These are phyloP conservation scores for Jimgerdemannia lactiflua DNA, from an alignment of 192 early-diverging fungal genomes.

Conservation along the genomic window DNA sequence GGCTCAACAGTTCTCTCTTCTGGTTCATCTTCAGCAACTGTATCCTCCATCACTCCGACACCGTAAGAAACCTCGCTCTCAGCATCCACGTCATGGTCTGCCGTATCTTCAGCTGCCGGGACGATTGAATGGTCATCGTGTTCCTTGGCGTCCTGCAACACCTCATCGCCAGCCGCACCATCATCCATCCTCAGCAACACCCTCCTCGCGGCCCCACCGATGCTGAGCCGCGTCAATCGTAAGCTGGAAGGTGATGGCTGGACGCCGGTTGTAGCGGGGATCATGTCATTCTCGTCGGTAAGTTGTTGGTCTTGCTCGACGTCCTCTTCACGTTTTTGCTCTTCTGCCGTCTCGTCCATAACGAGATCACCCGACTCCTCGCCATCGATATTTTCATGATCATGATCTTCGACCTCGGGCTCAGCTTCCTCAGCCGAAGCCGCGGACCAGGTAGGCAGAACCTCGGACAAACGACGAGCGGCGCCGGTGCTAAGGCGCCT, in stretches of 20 bases:
- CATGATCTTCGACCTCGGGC: neutral
- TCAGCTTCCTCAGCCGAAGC: neutral
- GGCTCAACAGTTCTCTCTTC: too few species aligned
- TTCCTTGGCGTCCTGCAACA: neutral
- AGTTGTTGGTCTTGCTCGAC: neutral
- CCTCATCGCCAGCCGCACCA: neutral
- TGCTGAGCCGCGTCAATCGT: neutral
- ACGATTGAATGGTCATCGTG: neutral
- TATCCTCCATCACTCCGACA: too few species aligned
- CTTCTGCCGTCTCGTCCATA: too few species aligned
- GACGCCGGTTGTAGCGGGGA: neutral
- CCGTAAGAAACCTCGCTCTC: too few species aligned
- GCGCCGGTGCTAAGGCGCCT: too few species aligned
- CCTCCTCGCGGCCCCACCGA: neutral
- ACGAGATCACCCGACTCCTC: too few species aligned
- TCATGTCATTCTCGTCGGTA: neutral
- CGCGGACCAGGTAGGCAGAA: too few species aligned
- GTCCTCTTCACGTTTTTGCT: neutral
- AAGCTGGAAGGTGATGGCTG: neutral
- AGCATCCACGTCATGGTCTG: too few species aligned
- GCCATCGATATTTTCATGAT: too few species aligned
- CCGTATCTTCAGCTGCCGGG: neutral
- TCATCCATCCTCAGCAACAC: neutral
- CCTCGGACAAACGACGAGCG: too few species aligned
- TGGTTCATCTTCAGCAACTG: too few species aligned